Evolutionary conservation across 208 protist species (phyloP).

Genomic region (Angomonas ambiguus): DNA sequence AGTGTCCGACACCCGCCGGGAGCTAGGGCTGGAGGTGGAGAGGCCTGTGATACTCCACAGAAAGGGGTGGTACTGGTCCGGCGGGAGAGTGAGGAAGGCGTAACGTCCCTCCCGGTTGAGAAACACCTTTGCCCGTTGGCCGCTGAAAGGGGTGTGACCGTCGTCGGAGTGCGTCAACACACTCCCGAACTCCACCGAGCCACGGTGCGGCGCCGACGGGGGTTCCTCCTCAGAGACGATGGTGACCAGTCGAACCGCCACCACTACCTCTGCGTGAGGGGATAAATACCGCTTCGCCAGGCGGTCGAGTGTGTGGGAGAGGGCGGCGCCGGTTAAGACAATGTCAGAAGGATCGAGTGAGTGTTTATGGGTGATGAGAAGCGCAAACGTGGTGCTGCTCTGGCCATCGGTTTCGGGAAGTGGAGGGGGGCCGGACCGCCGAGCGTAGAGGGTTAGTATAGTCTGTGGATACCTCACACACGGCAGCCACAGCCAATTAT

Average conservation of each 20-base stretch:
- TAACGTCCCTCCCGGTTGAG: not conserved
- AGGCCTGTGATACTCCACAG: not conserved
- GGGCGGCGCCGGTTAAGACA: constrained; percentile 43
- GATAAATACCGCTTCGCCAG: not conserved
- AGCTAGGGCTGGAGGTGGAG: not conserved
- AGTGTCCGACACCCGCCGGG: not conserved
- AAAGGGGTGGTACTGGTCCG: not conserved
- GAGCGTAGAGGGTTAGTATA: constrained; percentile 25
- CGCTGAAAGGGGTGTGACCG: not conserved
- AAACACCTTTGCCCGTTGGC: not conserved
- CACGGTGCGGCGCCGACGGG: not conserved
- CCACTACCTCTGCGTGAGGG: constrained; percentile 21
- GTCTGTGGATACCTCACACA: constrained; percentile 45
- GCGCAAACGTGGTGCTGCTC: constrained; percentile 5
- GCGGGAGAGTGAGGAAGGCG: not conserved
- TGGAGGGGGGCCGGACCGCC: not conserved
- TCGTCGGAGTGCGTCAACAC: not conserved
- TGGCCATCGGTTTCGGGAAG: not conserved
- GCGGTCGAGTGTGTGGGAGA: constrained; percentile 43
- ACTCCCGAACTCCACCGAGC: not conserved
- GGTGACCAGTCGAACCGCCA: constrained; percentile 35
- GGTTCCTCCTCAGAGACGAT: not conserved
- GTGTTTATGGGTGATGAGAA: no score
- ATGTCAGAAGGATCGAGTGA: constrained; percentile 74
- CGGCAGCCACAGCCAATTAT: constrained; percentile 52